Percentiles rank a stretch among this genome's conserved stretches.
Conservation (phyloP, 192 early-diverging fungal species). For the Dissophora globulifera region DNA sequence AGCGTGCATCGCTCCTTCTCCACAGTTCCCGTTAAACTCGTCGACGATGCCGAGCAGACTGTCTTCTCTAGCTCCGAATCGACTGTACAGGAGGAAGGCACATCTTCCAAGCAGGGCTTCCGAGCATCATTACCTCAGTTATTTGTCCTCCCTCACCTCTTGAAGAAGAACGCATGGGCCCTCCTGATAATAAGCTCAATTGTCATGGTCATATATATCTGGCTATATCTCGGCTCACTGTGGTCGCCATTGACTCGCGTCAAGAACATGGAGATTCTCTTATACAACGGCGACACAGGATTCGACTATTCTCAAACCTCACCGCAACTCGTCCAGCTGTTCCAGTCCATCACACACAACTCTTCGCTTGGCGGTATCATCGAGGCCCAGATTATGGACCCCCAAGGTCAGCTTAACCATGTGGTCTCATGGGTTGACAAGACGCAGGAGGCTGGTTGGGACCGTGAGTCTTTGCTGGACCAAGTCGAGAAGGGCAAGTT, state of each 20-base stretch:
- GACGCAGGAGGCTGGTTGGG: conserved; percentile 27
- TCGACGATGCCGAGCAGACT: not conserved
- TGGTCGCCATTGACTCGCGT: conserved; percentile 46
- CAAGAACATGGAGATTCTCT: conserved; percentile 39
- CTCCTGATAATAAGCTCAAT: conserved; percentile 25
- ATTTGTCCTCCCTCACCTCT: conserved; percentile 45
- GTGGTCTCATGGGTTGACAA: conserved; percentile 41
- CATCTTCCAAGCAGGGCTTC: not conserved
- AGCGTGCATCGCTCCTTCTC: conserved; percentile 10
- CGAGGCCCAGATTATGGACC: conserved; percentile 44
- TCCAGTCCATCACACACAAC: conserved; percentile 37
- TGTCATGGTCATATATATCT: conserved; percentile 42
- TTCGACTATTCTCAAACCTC: conserved; percentile 45
- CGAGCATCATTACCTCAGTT: conserved; percentile 26
- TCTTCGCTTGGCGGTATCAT: conserved; percentile 25
- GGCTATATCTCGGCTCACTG: conserved; percentile 44
- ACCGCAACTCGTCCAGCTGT: conserved; percentile 25
- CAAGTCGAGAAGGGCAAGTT: conserved; percentile 26
- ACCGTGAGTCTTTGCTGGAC: conserved; percentile 23
- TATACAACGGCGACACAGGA: conserved; percentile 45
- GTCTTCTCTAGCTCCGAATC: not conserved
- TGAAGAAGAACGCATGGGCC: conserved; percentile 37
- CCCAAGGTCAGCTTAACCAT: conserved; percentile 30
- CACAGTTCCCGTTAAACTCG: conserved; percentile 30
- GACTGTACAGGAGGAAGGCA: not conserved